These are phyloP conservation scores for Solidago caesia DNA, from an alignment of 129 eudicot species.

Conservation along the genomic window DNA sequence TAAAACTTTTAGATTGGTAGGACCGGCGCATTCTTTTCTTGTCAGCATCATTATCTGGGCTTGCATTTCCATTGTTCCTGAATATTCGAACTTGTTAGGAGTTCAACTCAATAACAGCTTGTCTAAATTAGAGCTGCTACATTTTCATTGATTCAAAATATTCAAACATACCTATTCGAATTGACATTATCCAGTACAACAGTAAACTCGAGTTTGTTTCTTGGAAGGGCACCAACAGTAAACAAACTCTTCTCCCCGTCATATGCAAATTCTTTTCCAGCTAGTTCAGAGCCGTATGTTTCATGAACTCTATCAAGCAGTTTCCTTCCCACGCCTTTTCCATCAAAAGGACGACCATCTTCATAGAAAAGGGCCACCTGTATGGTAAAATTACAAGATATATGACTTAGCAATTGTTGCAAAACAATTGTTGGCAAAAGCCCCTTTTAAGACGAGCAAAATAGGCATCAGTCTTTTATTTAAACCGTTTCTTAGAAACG, in stretches of 20 bases:
- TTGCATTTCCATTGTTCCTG: constrained; percentile 35
- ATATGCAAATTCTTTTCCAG: constrained; percentile 79
- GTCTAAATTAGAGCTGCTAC: not conserved
- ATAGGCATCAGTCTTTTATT: not conserved
- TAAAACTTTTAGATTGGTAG: constrained; percentile 67
- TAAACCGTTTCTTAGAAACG: not conserved
- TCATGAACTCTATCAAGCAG: constrained; percentile 77
- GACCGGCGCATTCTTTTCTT: constrained; percentile 62
- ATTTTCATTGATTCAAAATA: not conserved
- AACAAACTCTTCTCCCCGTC: constrained; percentile 95
- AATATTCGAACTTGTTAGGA: not conserved
- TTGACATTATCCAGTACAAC: constrained; percentile 72
- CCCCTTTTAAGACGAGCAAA: not conserved
- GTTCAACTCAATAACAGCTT: not conserved
- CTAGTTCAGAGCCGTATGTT: constrained; percentile 69
- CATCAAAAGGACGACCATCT: constrained; percentile 86
- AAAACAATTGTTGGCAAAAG: not conserved
- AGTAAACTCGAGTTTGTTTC: constrained; percentile 81
- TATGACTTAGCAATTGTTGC: not conserved
- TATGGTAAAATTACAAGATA: not conserved
- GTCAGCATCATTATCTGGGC: constrained; percentile 59
- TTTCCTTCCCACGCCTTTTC: constrained; percentile 75
- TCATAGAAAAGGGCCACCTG: constrained; percentile 90
- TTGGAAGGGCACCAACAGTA: constrained; percentile 85
- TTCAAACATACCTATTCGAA: constrained; percentile 51